phyloP scores from a whole-genome alignment of 306 rosid species.

The Pueraria montana region DNA sequence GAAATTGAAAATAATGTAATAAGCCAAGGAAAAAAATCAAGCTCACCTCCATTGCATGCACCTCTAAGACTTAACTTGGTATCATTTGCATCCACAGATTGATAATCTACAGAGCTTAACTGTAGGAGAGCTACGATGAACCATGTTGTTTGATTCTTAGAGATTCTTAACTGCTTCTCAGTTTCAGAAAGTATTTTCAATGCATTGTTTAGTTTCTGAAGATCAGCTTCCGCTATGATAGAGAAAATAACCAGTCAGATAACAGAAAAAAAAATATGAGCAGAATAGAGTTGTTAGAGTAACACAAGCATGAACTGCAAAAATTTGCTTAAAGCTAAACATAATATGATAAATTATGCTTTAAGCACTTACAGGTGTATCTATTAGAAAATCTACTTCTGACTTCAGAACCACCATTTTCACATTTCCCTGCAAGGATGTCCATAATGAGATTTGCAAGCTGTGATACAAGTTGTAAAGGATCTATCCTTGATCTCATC shows the following conservation, averaged over 20 bases:
- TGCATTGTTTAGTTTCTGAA: slow-evolving; percentile 77
- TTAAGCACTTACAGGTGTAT: slow-evolving; percentile 67
- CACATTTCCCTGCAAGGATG: slow-evolving; percentile 78
- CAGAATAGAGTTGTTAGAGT: slow-evolving; percentile 25
- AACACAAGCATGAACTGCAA: slow-evolving; percentile 32
- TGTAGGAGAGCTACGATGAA: slow-evolving; percentile 87
- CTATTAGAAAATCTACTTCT: slow-evolving; percentile 58
- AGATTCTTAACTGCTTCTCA: slow-evolving; percentile 80
- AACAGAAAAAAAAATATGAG: slow-evolving; percentile 14
- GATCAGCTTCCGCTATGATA: slow-evolving; percentile 69
- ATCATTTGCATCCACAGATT: slow-evolving; percentile 58
- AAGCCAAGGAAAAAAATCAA: slow-evolving; percentile 2
- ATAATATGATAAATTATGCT: background rate
- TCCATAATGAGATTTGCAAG: slow-evolving; percentile 91
- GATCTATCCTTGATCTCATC: slow-evolving; percentile 86
- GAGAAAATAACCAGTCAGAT: slow-evolving; percentile 42
- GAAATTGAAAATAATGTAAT: background rate
- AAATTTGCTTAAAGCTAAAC: slow-evolving; percentile 19
- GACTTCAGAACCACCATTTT: slow-evolving; percentile 62
- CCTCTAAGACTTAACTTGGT: slow-evolving; percentile 57
- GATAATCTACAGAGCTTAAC: slow-evolving; percentile 69
- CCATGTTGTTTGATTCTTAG: slow-evolving; percentile 91
- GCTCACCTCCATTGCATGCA: slow-evolving; percentile 56
- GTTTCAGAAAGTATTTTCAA: slow-evolving; percentile 81
- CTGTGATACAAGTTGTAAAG: slow-evolving; percentile 86